Evolutionary conservation across 1,284 basidiomycete species (phyloP), one percentile per base, ranked within the genome.

Genomic region (Moniliella sp.): DNA sequence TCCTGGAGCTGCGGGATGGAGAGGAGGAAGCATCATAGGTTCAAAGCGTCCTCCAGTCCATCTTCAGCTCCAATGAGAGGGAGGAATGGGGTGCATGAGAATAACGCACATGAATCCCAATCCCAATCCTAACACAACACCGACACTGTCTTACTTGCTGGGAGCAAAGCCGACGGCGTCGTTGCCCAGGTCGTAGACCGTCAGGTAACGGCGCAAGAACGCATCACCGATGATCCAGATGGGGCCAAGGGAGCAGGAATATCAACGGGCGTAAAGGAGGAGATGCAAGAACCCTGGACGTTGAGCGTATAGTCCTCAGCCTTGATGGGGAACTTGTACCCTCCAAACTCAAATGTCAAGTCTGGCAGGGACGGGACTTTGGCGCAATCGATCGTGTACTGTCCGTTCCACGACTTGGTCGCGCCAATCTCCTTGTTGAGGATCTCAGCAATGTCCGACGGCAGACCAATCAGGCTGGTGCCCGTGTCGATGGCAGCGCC

Each of bases 381-480:
- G 39, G 71, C 65, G 61, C 91, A 99, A 47, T 88, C 82, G 40
- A 99, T 69, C 25, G 44, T 46, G 45, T 55, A 52, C 34, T 48
- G 43, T 27, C 56, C 56, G 36, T 54, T 46, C 54, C 51, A 57
- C 26, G 42, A 41, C 39, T 52, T 45, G 27, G 40, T 50, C 18
- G 48, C 42, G 30, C 65, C 68, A 46, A 62, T 69, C 64, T 88
- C 78, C 36, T 81, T 73, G 68, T 99, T 97, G 52, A 99, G 67
- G 76, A 99, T 82, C n/a, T 97, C 91, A 39, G 88, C 84, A 35
- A 94, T 71, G 57, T 97, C 88, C 39, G 76, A 75, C 36, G 91
- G 91, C 37, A 91, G 68, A 31, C 75, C 82, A 45, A 91, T 88
- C 39, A 88, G 67, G 9, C 78, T 83, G 32, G 82, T 86, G 35